Evolutionary conservation across 2,329 filamentous ascomycete species (phyloP), one percentile per base, ranked within the genome.

Genomic region (Cladosporium sp.): DNA sequence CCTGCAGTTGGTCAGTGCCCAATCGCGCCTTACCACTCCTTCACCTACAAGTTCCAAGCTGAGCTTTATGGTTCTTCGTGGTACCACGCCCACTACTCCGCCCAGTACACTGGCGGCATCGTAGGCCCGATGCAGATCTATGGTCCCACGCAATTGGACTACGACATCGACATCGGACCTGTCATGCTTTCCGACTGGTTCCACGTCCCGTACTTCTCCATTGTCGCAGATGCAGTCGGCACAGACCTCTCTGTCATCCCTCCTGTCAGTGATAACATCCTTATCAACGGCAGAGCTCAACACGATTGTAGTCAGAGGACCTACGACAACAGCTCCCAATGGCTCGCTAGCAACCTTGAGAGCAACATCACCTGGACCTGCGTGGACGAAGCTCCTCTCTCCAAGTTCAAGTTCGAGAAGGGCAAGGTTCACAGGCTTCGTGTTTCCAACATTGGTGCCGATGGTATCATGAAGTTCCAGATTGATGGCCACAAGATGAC

Each of bases 401-500:
- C 68, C 20, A 70, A 71, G 35, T 77, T 72, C 65, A 70, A 72
- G 39, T 78, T 78, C 60, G 62, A 66, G 3, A 65, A 68, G 4
- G 74, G 73, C 19, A 77, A 73, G 40, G 73, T 69, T 1, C 75
- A 78, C 53, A 71, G 71, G 3, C 65, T 78, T 6, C 69, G 76
- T 4, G 60, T 78, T 7, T 73, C 78, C 52, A 78, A 78, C 51
- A 68, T 68, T 19, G 73, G 73, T 5, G 70, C 74, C 19, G 73
- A 74, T 50, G 72, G 69, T 0, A 69, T 72, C n/a, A 71, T 70
- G 62, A 74, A 75, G 54, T 76, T 78, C 62, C 70, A 67, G 60
- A 73, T 78, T 34, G 76, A 78, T 58, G 71, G 72, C 37, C 75
- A 78, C 63, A 73, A 65, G 4, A 63, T 78, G 64, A 73, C 67